Evolutionary conservation across 495 filamentous ascomycete species (phyloP).

Genomic region (Talaromyces ruber): DNA sequence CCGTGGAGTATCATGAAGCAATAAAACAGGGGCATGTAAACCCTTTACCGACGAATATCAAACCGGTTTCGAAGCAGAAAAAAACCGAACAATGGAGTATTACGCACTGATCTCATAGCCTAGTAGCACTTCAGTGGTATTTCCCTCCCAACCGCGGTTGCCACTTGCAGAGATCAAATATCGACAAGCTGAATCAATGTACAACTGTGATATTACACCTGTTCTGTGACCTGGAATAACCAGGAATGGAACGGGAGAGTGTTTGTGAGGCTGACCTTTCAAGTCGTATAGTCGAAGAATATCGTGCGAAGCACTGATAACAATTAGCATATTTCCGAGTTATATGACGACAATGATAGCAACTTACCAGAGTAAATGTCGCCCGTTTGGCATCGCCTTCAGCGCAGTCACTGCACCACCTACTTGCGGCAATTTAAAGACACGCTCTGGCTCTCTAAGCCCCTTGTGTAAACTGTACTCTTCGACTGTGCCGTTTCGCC

Average conservation of each 20-base stretch:
- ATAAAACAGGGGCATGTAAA: neutral
- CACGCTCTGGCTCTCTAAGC: conserved; percentile 61
- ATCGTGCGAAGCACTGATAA: conserved; percentile 75
- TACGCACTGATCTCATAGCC: conserved; percentile 76
- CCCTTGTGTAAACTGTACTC: conserved; percentile 88
- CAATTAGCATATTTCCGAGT: neutral
- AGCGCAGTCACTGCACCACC: conserved; percentile 84
- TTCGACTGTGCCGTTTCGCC: conserved; percentile 90
- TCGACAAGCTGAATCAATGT: conserved; percentile 77
- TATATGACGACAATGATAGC: neutral
- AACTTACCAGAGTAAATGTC: conserved; percentile 79
- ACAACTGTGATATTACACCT: conserved; percentile 76
- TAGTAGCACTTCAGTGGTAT: conserved; percentile 78
- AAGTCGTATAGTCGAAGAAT: conserved; percentile 91
- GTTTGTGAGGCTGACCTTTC: conserved; percentile 51
- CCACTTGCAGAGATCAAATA: conserved; percentile 89
- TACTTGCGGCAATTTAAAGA: conserved; percentile 82
- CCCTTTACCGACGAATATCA: neutral
- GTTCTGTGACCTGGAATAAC: conserved; percentile 92
- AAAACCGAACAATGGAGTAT: neutral
- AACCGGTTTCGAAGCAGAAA: neutral
- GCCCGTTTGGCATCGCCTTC: conserved; percentile 83
- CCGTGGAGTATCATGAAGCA: neutral
- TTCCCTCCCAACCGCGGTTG: conserved; percentile 94
- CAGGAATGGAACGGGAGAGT: conserved; percentile 81